Percentiles rank a stretch among this genome's conserved stretches.
phyloP scores from a whole-genome alignment of 768 basidiomycete genomes.

The Rhodotorula paludigena region DNA sequence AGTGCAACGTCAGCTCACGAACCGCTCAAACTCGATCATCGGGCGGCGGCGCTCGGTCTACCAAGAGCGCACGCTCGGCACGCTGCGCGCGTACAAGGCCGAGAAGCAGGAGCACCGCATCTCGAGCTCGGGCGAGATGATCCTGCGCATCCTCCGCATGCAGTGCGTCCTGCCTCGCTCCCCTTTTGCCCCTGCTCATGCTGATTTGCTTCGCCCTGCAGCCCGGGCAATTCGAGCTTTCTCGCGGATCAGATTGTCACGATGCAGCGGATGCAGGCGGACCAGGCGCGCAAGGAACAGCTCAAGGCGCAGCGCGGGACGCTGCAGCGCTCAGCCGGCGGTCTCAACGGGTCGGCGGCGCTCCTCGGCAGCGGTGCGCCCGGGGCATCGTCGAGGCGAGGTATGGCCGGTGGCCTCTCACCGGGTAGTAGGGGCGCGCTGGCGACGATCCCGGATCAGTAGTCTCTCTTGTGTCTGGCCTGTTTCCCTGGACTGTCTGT shows the following conservation, averaged over 20 bases:
- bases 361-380: neutral
- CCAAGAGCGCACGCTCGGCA: conserved; percentile 86
- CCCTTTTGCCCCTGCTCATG: neutral
- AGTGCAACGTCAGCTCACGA: conserved; percentile 29
- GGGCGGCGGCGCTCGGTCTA: conserved; percentile 91
- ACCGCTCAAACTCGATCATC: conserved; percentile 57
- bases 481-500: neutral
- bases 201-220: conserved; percentile 44
- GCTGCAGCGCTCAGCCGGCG: conserved; percentile 15
- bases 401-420: too few relatives aligned
- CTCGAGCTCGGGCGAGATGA: conserved; percentile 72
- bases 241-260: conserved; percentile 81
- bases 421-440: too few relatives aligned
- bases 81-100: conserved; percentile 87
- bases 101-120: conserved; percentile 69
- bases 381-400: too few relatives aligned
- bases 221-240: conserved; percentile 76
- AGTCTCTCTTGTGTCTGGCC: too few relatives aligned
- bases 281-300: conserved; percentile 51
- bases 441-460: too few relatives aligned
- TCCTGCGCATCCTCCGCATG: conserved; percentile 92
- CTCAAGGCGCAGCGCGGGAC: conserved; percentile 19
- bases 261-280: conserved; percentile 71
- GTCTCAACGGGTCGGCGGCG: neutral
- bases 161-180: conserved; percentile 19